Evolutionary conservation across 345 rosid genomes (phyloP).

Genomic region (Anastatica hierochuntica): DNA sequence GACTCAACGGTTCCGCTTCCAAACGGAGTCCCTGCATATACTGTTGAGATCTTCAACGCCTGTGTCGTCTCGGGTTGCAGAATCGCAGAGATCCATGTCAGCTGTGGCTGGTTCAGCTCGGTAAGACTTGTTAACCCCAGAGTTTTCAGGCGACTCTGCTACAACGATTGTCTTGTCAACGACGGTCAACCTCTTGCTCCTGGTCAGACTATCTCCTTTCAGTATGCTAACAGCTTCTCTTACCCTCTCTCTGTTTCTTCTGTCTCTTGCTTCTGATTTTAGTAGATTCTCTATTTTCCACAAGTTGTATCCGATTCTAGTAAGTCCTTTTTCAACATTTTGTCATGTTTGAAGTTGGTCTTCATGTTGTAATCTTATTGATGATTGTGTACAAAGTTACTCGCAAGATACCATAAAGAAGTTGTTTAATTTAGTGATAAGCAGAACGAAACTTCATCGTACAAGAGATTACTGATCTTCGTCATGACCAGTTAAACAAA

Average conservation of each 20-base stretch:
- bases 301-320: too few species aligned
- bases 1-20: slow-evolving; percentile 49
- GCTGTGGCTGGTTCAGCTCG: slow-evolving; percentile 68
- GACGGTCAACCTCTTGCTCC: slow-evolving; percentile 51
- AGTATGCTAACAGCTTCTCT: slow-evolving; percentile 50
- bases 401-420: background rate
- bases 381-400: background rate
- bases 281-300: too few species aligned
- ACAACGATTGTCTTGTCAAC: slow-evolving; percentile 64
- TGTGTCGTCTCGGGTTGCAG: slow-evolving; percentile 49
- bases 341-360: too few species aligned
- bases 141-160: slow-evolving; percentile 41
- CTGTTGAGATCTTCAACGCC: slow-evolving; percentile 40
- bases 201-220: slow-evolving; percentile 54
- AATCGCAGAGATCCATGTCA: slow-evolving; percentile 57
- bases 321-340: too few species aligned
- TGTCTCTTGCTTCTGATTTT: slow-evolving; percentile 35
- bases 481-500: background rate
- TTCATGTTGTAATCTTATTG: background rate
- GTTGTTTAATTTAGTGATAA: background rate
- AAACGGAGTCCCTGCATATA: slow-evolving; percentile 53
- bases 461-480: background rate
- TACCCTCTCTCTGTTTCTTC: slow-evolving; percentile 55
- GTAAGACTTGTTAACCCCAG: slow-evolving; percentile 46
- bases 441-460: background rate